These are phyloP conservation scores for Salvia splendens DNA, from an alignment of 257 asterid species.

Conservation along the genomic window DNA sequence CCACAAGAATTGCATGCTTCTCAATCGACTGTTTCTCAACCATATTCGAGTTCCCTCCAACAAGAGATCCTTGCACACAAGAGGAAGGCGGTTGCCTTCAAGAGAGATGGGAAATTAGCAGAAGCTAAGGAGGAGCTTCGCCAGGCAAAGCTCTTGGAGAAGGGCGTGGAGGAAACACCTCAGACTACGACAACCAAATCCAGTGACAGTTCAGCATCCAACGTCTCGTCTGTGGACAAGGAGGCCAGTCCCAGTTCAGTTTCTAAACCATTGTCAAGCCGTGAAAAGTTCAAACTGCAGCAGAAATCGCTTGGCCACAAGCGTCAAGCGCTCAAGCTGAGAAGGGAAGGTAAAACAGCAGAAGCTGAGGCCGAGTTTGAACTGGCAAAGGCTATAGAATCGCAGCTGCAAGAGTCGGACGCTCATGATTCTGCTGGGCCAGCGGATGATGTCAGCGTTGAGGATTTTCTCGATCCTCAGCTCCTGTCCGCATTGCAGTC, in stretches of 20 bases:
- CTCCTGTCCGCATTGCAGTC: conserved; percentile 81
- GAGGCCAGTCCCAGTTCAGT: conserved; percentile 58
- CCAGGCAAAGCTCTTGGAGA: conserved; percentile 82
- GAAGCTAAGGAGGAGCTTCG: conserved; percentile 98
- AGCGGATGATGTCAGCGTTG: conserved; percentile 54
- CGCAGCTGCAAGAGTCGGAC: conserved; percentile 63
- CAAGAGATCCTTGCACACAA: conserved; percentile 75
- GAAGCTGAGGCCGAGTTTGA: conserved; percentile 84
- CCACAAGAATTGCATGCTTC: conserved; percentile 35
- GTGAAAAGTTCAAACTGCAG: conserved; percentile 79
- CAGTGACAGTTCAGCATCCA: conserved; percentile 38
- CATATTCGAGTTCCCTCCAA: conserved; percentile 40
- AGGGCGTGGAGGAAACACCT: conserved; percentile 46
- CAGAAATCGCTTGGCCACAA: conserved; percentile 81
- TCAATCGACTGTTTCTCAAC: conserved; percentile 40
- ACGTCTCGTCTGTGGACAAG: conserved; percentile 45
- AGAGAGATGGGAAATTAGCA: conserved; percentile 80
- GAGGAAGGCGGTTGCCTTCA: conserved; percentile 76
- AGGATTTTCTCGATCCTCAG: conserved; percentile 91
- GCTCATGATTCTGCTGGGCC: conserved; percentile 41
- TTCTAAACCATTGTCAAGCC: conserved; percentile 65
- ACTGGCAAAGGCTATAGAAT: conserved; percentile 75
- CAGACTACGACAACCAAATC: conserved; percentile 36
- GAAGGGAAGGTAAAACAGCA: conserved; percentile 78
- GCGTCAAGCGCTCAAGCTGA: conserved; percentile 76